These are phyloP conservation scores for Cryptococcus sp. DNA, from an alignment of 1,284 basidiomycete species.

Conservation along the genomic window DNA sequence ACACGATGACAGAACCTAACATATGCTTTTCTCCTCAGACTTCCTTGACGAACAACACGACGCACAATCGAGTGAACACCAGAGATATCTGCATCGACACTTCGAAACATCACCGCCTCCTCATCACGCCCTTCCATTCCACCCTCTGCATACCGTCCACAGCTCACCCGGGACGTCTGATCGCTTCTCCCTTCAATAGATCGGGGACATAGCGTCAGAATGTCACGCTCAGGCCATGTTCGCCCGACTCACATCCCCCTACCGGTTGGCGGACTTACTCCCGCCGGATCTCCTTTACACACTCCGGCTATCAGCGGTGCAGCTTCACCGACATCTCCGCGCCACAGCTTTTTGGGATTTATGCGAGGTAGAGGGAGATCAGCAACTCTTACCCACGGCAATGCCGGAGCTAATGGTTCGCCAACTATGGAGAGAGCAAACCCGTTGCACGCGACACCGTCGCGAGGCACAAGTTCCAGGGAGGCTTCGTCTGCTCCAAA, in stretches of 20 bases:
- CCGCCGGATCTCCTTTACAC: constrained; percentile 22
- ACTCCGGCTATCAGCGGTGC: constrained; percentile 13
- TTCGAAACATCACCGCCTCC: too few species aligned
- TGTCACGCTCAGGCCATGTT: not conserved
- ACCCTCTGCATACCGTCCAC: too few species aligned
- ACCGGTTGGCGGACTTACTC: constrained; percentile 19
- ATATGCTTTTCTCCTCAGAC: too few species aligned
- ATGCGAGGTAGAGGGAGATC: constrained; percentile 48
- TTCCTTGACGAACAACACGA: too few species aligned
- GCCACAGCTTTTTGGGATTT: constrained; percentile 49
- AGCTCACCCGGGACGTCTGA: too few species aligned
- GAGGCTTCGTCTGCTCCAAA: constrained; percentile 7
- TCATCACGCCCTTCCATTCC: too few species aligned
- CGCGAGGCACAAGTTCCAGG: constrained; percentile 5
- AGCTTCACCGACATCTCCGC: constrained; percentile 43
- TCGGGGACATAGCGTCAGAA: too few species aligned
- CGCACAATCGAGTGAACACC: too few species aligned
- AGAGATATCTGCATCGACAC: too few species aligned
- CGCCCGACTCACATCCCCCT: constrained; percentile 37
- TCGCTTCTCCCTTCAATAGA: too few species aligned
- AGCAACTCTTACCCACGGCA: constrained; percentile 35
- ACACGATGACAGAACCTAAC: too few species aligned
- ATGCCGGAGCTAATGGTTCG: too few species aligned
- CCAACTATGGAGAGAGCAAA: constrained; percentile 4
- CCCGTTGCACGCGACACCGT: not conserved